Percentiles rank a stretch among this genome's conserved stretches.
These are phyloP conservation scores for Aspergillus sp. DNA, from an alignment of 2,329 filamentous ascomycete genomes.

Conservation along the genomic window DNA sequence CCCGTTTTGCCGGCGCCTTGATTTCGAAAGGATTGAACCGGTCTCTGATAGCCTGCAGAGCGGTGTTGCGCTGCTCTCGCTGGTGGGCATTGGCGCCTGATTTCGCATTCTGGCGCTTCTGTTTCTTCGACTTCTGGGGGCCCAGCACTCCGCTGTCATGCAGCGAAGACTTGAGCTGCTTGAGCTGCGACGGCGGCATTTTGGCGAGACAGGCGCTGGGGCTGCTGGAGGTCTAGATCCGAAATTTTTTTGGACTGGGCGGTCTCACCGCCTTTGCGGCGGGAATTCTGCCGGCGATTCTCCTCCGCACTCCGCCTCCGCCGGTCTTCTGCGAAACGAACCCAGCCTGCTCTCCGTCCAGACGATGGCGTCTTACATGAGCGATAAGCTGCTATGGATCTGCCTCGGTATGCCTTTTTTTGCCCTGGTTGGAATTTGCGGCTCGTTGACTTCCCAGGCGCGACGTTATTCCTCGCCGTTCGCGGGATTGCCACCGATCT, in stretches of 20 bases:
- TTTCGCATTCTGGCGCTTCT: constrained; percentile 65
- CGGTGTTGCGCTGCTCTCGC: constrained; percentile 64
- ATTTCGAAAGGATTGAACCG: constrained; percentile 98
- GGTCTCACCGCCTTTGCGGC: constrained; percentile 23
- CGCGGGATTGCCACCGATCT: constrained; percentile 49
- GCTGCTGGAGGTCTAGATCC: constrained; percentile 6
- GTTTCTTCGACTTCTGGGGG: constrained; percentile 90
- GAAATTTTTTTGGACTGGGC: constrained; percentile 18
- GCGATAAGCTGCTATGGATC: constrained; percentile 31
- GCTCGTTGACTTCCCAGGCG: constrained; percentile 18
- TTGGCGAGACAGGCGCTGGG: constrained; percentile 15
- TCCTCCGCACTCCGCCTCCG: constrained; percentile 8
- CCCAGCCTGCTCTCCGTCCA: not conserved
- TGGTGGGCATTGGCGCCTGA: constrained; percentile 61
- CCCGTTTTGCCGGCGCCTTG: constrained; percentile 65
- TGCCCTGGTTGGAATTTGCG: not conserved
- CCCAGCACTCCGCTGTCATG: constrained; percentile 82
- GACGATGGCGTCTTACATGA: constrained; percentile 26
- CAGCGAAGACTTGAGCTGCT: constrained; percentile 85
- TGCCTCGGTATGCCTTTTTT: constrained; percentile 22
- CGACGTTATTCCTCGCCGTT: constrained; percentile 40
- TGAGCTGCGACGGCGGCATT: constrained; percentile 95
- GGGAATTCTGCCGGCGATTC: constrained; percentile 21
- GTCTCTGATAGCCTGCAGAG: constrained; percentile 78
- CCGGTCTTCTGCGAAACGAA: constrained; percentile 1